These are phyloP conservation scores for Suillus weaverae DNA, from an alignment of 768 basidiomycete genomes.

Conservation along the genomic window DNA sequence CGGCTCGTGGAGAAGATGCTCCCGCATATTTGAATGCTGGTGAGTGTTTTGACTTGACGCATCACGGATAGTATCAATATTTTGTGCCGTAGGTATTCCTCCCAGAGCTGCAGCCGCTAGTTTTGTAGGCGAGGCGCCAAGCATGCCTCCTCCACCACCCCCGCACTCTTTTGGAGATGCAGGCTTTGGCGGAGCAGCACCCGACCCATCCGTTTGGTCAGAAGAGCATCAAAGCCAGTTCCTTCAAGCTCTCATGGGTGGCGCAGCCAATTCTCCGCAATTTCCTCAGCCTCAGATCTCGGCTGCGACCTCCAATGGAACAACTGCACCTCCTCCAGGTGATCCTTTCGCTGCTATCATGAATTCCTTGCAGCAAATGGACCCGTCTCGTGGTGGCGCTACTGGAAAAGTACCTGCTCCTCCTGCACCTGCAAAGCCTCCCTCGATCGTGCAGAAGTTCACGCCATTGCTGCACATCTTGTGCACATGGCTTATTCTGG, in stretches of 20 bases:
- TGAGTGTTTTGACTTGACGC: slow-evolving; percentile 6
- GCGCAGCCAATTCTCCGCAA: slow-evolving; percentile 33
- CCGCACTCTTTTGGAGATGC: slow-evolving; percentile 23
- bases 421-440: slow-evolving; percentile 27
- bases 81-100: slow-evolving; percentile 13
- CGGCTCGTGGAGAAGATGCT: slow-evolving; percentile 69
- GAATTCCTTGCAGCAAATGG: slow-evolving; percentile 27
- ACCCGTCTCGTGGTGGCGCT: slow-evolving; percentile 20
- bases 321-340: slow-evolving; percentile 26
- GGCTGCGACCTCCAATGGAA: slow-evolving; percentile 17
- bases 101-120: slow-evolving; percentile 17
- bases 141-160: slow-evolving; percentile 29
- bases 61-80: not conserved
- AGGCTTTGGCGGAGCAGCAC: slow-evolving; percentile 23
- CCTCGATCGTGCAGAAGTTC: slow-evolving; percentile 55
- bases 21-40: slow-evolving; percentile 55
- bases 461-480: slow-evolving; percentile 67
- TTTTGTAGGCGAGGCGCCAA: slow-evolving; percentile 39
- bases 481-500: slow-evolving; percentile 62
- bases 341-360: slow-evolving; percentile 53
- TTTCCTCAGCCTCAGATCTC: slow-evolving; percentile 10
- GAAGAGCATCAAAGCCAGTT: slow-evolving; percentile 69
- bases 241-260: slow-evolving; percentile 60
- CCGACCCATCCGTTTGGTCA: slow-evolving; percentile 64
- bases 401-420: slow-evolving; percentile 31